Conservation (phyloP, 208 protist species). For the Leishmania amazonensis region DNA sequence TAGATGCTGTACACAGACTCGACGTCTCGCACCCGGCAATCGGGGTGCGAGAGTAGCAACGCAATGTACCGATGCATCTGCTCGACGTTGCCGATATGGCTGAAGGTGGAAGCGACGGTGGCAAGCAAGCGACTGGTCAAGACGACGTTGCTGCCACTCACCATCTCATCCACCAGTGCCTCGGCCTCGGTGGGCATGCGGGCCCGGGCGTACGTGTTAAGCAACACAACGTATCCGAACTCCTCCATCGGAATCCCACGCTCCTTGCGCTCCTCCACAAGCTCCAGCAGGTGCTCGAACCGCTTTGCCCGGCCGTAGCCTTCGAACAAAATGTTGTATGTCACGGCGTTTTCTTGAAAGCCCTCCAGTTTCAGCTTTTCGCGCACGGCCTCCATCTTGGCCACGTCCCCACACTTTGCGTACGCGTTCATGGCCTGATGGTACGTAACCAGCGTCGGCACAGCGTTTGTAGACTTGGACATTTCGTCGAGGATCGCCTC, state of each 20-base stretch:
- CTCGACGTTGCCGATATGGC: slow-evolving; percentile 56
- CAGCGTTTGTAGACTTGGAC: slow-evolving; percentile 77
- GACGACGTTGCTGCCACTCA: slow-evolving; percentile 47
- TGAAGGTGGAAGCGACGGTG: slow-evolving; percentile 77
- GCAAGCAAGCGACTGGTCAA: slow-evolving; percentile 81
- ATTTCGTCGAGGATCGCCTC: slow-evolving; percentile 89
- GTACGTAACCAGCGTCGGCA: slow-evolving; percentile 89
- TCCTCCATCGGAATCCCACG: slow-evolving; percentile 88
- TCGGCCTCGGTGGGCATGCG: slow-evolving; percentile 72
- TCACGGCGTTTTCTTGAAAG: slow-evolving; percentile 82
- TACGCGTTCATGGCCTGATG: slow-evolving; percentile 93
- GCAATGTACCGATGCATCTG: slow-evolving; percentile 85
- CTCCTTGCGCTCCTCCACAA: slow-evolving; percentile 73
- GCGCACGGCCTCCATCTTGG: slow-evolving; percentile 83
- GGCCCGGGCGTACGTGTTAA: slow-evolving; percentile 82
- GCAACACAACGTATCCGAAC: slow-evolving; percentile 82
- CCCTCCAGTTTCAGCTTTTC: slow-evolving; percentile 61
- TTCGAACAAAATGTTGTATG: slow-evolving; percentile 91
- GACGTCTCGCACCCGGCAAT: slow-evolving; percentile 71
- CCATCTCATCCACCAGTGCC: slow-evolving; percentile 78
- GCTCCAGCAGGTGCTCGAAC: slow-evolving; percentile 82
- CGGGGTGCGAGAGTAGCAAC: slow-evolving; percentile 75
- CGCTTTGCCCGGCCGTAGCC: slow-evolving; percentile 89
- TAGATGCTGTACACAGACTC: slow-evolving; percentile 89
- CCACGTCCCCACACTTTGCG: slow-evolving; percentile 88